These are phyloP conservation scores for Porcisia hertigi DNA, from an alignment of 208 protist genomes.

Conservation along the genomic window DNA sequence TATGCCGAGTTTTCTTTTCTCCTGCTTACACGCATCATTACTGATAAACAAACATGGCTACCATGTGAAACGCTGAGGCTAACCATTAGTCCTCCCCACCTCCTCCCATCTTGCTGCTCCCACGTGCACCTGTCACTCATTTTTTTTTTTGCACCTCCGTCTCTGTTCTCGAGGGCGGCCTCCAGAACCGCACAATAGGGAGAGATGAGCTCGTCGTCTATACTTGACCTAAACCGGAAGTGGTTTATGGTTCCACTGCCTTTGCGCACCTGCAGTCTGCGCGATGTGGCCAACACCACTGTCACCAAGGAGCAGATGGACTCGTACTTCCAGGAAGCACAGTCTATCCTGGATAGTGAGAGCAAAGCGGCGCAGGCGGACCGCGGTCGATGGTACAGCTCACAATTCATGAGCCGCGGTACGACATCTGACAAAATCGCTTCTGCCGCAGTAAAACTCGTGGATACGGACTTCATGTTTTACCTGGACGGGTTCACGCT, in stretches of 20 bases:
- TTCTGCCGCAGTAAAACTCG: constrained; percentile 86
- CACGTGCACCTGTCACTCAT: background rate
- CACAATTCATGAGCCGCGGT: constrained; percentile 87
- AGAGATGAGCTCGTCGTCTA: constrained; percentile 28
- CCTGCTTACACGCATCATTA: too few species aligned
- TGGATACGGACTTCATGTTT: constrained; percentile 93
- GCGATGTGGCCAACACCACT: constrained; percentile 80
- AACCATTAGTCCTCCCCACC: background rate
- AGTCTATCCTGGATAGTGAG: constrained; percentile 70
- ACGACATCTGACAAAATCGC: constrained; percentile 89
- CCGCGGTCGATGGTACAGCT: constrained; percentile 85
- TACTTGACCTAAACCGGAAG: constrained; percentile 78
- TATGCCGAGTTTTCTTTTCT: too few species aligned
- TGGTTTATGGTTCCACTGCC: constrained; percentile 83
- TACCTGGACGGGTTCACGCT: constrained; percentile 89
- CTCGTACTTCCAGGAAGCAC: constrained; percentile 79
- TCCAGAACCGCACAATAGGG: background rate
- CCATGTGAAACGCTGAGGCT: background rate
- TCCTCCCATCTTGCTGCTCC: background rate
- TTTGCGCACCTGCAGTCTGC: constrained; percentile 77
- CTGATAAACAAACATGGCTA: too few species aligned
- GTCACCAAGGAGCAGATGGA: constrained; percentile 86
- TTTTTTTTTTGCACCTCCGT: background rate
- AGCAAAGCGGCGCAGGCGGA: constrained; percentile 59
- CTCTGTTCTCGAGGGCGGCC: background rate